Evolutionary conservation across 345 rosid species (phyloP).

Genomic region (Nephelium lappaceum): DNA sequence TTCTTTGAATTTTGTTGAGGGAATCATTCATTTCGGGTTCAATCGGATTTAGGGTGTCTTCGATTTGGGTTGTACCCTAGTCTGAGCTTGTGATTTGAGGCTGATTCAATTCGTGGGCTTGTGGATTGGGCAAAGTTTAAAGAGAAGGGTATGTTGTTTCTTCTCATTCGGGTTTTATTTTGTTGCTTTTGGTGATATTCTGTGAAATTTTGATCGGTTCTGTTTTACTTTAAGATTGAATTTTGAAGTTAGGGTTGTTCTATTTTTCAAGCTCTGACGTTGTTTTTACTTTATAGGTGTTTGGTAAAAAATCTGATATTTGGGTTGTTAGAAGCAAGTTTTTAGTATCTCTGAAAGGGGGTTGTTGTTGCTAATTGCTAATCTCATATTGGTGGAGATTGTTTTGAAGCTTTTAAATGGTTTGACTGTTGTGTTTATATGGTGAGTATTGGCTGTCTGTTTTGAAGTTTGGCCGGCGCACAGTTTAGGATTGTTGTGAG

Average conservation of each 20-base stretch:
- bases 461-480: background rate
- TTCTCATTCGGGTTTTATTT: constrained; percentile 20
- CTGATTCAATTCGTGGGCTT: constrained; percentile 7
- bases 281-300: constrained; percentile 3
- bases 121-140: constrained; percentile 1
- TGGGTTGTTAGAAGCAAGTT: background rate
- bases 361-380: background rate
- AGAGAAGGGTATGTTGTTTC: constrained; percentile 1
- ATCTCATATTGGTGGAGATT: constrained; percentile 8
- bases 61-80: constrained; percentile 9
- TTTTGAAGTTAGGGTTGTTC: constrained; percentile 14
- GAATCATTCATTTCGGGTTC: background rate
- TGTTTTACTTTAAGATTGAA: constrained; percentile 3
- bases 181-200: background rate
- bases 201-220: constrained; percentile 5
- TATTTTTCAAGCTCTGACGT: constrained; percentile 14
- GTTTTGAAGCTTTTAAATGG: constrained; percentile 14
- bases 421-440: constrained; percentile 11
- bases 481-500: constrained; percentile 4
- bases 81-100: constrained; percentile 5
- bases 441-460: background rate
- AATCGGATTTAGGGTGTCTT: background rate
- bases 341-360: background rate
- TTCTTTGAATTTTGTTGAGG: constrained; percentile 4
- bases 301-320: background rate